These are phyloP conservation scores for Aspergillus hortae DNA, from an alignment of 2,329 filamentous ascomycete genomes.

Conservation along the genomic window DNA sequence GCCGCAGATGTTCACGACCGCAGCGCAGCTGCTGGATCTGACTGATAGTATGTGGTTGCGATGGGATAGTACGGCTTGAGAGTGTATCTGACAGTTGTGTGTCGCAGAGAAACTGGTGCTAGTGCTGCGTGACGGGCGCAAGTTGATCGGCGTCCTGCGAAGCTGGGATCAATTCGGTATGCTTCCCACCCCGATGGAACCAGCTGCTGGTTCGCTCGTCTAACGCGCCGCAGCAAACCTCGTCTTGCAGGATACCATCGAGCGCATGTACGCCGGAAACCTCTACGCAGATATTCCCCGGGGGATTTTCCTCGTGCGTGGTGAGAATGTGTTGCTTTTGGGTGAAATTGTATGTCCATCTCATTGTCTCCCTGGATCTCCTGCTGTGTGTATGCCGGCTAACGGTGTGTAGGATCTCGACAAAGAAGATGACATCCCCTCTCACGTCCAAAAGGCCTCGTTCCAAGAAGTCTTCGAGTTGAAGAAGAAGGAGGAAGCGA, in stretches of 20 bases:
- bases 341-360: conserved; percentile 69
- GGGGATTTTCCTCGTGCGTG: conserved; percentile 86
- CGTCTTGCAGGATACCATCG: conserved; percentile 86
- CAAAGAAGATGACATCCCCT: conserved; percentile 82
- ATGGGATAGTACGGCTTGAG: too few species aligned
- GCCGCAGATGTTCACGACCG: conserved; percentile 98
- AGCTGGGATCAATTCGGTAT: conserved; percentile 98
- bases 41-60: conserved; percentile 76
- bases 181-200: conserved; percentile 15
- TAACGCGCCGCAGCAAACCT: conserved; percentile 67
- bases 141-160: conserved; percentile 85
- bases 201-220: not conserved
- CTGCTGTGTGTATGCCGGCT: conserved; percentile 1
- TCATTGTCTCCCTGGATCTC: conserved; percentile 32
- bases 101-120: conserved; percentile 88
- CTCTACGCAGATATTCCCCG: conserved; percentile 81
- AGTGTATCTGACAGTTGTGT: not conserved
- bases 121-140: conserved; percentile 85
- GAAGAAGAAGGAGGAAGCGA: conserved; percentile 66
- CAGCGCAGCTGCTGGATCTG: conserved; percentile 88
- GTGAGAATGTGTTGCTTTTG: conserved; percentile 93
- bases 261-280: conserved; percentile 73
- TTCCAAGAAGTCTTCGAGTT: conserved; percentile 67
- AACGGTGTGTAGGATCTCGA: conserved; percentile 66
- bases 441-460: conserved; percentile 64